Evolutionary conservation across 2,329 filamentous ascomycete genomes (phyloP).

Genomic region (Trichophyton equinum): DNA sequence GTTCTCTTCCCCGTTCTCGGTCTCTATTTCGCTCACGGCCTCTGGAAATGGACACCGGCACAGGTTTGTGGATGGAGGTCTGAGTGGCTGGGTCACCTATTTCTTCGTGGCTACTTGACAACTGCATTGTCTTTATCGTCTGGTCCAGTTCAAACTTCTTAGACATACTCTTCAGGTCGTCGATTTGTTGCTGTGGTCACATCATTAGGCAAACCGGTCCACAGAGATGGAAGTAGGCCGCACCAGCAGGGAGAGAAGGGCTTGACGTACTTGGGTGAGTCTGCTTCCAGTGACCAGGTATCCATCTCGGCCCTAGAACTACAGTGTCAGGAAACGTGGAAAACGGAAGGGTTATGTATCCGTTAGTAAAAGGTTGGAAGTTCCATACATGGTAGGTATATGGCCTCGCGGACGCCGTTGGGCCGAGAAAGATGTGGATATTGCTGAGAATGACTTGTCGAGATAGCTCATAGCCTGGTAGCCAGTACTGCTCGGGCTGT

Average conservation of each 20-base stretch:
- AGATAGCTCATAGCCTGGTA: slow-evolving; percentile 38
- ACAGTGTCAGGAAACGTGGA: not conserved
- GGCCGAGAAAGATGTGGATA: slow-evolving; percentile 38
- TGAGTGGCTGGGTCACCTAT: slow-evolving; percentile 18
- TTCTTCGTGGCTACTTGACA: slow-evolving; percentile 16
- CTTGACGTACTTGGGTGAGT: slow-evolving; percentile 32
- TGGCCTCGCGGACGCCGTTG: slow-evolving; percentile 35
- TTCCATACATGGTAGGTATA: slow-evolving; percentile 35
- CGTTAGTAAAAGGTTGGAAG: not conserved
- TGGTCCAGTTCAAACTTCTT: slow-evolving; percentile 38
- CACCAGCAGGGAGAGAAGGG: not conserved
- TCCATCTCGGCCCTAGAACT: slow-evolving; percentile 36
- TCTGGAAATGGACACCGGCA: slow-evolving; percentile 24
- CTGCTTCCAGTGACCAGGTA: slow-evolving; percentile 36
- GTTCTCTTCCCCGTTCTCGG: slow-evolving; percentile 11
- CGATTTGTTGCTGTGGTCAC: slow-evolving; percentile 35
- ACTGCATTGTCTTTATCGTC: slow-evolving; percentile 30
- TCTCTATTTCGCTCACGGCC: slow-evolving; percentile 15
- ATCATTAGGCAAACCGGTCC: slow-evolving; percentile 6
- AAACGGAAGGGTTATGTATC: not conserved
- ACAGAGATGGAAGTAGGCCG: not conserved
- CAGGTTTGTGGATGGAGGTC: slow-evolving; percentile 33
- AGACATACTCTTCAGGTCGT: slow-evolving; percentile 37
- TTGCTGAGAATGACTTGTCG: slow-evolving; percentile 38
- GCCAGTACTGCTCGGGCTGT: slow-evolving; percentile 35